A percentile compares a stretch with the other conserved stretches of the same genome.
phyloP scores from a whole-genome alignment of 2,329 filamentous ascomycete genomes.

The Aspergillus alliaceus region DNA sequence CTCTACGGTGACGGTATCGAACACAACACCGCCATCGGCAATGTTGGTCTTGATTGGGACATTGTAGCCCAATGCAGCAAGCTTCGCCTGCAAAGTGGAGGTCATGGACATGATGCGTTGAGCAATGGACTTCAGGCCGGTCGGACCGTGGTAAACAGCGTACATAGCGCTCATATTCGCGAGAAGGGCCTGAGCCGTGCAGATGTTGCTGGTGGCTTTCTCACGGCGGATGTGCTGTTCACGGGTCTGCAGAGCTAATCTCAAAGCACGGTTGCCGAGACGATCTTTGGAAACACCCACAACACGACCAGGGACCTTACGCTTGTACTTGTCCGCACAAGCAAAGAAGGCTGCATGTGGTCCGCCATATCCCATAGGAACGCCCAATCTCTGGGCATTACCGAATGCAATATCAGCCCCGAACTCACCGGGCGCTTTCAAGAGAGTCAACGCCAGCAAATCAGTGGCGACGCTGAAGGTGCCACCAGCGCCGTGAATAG shows the following conservation, averaged over 20 bases:
- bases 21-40: conserved; percentile 61
- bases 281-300: conserved; percentile 92
- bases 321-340: conserved; percentile 85
- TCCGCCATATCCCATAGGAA: conserved; percentile 87
- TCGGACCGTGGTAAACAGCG: conserved; percentile 87
- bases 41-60: conserved; percentile 60
- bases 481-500: conserved; percentile 73
- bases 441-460: conserved; percentile 78
- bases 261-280: conserved; percentile 75
- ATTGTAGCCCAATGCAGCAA: conserved; percentile 63
- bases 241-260: conserved; percentile 84
- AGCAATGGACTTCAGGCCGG: conserved; percentile 79
- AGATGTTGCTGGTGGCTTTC: conserved; percentile 97
- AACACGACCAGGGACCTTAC: conserved; percentile 87
- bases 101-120: conserved; percentile 72
- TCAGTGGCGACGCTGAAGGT: conserved; percentile 89
- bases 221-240: conserved; percentile 96
- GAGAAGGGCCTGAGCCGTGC: conserved; percentile 88
- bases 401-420: conserved; percentile 95
- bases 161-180: conserved; percentile 97
- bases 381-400: conserved; percentile 85
- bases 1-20: conserved; percentile 77
- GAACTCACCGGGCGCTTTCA: conserved; percentile 90
- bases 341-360: conserved; percentile 98
- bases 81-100: conserved; percentile 65